Conservation (phyloP, 345 rosid genomes). For the Syzygium oleosum region DNA sequence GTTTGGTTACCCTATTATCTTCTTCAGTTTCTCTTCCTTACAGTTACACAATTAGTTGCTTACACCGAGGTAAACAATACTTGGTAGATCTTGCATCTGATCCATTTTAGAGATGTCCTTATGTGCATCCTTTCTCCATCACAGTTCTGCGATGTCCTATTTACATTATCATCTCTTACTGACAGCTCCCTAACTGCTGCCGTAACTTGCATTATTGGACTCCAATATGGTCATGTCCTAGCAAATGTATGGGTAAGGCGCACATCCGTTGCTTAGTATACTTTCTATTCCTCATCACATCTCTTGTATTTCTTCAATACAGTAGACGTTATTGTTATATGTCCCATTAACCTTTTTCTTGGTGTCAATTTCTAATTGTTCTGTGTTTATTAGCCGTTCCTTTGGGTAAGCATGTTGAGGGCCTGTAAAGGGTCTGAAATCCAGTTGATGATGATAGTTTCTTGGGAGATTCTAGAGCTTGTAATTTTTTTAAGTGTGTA, state of each 20-base stretch:
- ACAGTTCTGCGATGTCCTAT: background rate
- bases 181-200: conserved; percentile 37
- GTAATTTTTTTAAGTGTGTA: background rate
- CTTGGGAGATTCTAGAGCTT: background rate
- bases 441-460: background rate
- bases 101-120: background rate
- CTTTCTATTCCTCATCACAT: background rate
- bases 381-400: background rate
- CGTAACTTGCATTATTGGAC: conserved; percentile 34
- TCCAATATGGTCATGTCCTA: conserved; percentile 39
- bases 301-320: background rate
- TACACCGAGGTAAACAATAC: background rate
- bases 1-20: background rate
- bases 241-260: conserved; percentile 21
- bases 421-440: background rate
- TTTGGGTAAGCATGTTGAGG: background rate
- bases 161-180: background rate
- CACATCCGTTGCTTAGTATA: background rate
- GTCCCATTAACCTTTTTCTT: background rate
- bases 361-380: background rate
- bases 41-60: background rate
- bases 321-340: background rate
- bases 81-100: background rate
- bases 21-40: background rate
- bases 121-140: background rate